Evolutionary conservation across 2,329 filamentous ascomycete species (phyloP).

Genomic region (Fusarium acutatum): DNA sequence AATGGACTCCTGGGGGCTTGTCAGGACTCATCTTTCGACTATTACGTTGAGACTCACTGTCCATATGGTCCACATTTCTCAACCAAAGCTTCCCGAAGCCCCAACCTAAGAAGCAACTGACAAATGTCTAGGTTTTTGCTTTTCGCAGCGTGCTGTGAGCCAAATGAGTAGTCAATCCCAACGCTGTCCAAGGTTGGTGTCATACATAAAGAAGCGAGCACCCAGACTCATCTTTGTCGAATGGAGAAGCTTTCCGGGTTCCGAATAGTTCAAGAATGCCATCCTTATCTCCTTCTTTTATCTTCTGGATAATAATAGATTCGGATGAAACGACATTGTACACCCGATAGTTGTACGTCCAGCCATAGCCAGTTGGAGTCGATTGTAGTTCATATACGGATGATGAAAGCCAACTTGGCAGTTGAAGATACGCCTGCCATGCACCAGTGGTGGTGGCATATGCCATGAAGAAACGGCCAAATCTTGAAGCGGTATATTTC

Average conservation of each 20-base stretch:
- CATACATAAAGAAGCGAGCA: conserved; percentile 28
- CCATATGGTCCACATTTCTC: background rate
- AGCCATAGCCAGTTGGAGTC: background rate
- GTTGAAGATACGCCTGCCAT: conserved; percentile 36
- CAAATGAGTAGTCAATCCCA: background rate
- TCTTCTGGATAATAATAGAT: conserved; percentile 22
- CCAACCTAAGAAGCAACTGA: conserved; percentile 16
- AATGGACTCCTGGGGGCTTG: background rate
- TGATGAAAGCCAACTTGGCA: conserved; percentile 38
- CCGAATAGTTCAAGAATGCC: conserved; percentile 36
- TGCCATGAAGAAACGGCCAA: conserved; percentile 14
- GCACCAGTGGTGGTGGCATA: conserved; percentile 9
- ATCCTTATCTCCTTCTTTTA: conserved; percentile 15
- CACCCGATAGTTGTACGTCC: conserved; percentile 13
- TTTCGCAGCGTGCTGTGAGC: conserved; percentile 4
- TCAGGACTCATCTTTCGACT: background rate
- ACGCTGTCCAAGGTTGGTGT: background rate
- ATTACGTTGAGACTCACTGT: background rate
- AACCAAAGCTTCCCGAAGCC: conserved; percentile 7
- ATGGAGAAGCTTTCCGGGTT: conserved; percentile 32
- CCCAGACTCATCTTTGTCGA: conserved; percentile 27
- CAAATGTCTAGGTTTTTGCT: conserved; percentile 21
- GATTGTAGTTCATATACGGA: conserved; percentile 28
- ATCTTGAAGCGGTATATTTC: conserved; percentile 7
- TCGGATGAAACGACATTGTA: conserved; percentile 34